A percentile compares a stretch with the other conserved stretches of the same genome.
phyloP scores from a whole-genome alignment of 2,329 filamentous ascomycete genomes.

The Mollisiaceae sp. region DNA sequence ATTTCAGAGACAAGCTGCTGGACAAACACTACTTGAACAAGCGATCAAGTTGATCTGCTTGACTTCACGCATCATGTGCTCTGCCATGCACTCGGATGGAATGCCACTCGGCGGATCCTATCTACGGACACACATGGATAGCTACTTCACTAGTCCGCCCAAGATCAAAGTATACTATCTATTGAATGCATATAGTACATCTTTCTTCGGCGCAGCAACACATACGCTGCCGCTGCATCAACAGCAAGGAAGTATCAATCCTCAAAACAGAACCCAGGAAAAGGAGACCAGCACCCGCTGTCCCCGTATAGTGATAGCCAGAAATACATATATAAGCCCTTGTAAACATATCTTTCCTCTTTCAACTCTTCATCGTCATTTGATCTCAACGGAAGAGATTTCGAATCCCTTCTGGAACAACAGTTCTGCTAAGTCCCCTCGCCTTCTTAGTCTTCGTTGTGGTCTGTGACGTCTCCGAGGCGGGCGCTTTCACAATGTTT shows the following conservation, averaged over 20 bases:
- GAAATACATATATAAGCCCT: neutral
- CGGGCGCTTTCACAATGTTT: constrained; percentile 27
- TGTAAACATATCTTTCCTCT: neutral
- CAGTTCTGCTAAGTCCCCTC: constrained; percentile 31
- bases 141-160: neutral
- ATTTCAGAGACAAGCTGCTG: no score
- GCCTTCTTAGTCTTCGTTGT: constrained; percentile 26
- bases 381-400: constrained; percentile 39
- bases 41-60: no score
- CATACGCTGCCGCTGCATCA: neutral
- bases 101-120: neutral
- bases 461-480: constrained; percentile 16
- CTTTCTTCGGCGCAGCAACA: neutral
- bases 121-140: neutral
- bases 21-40: no score
- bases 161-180: neutral
- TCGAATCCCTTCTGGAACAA: constrained; percentile 37
- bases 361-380: constrained; percentile 3
- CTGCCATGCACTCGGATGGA: neutral
- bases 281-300: neutral
- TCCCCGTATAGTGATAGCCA: constrained; percentile 4
- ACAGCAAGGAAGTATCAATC: neutral
- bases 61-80: neutral
- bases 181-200: neutral
- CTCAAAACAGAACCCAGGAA: constrained; percentile 7